Base-by-base conservation (phyloP, 305 asterid genomes). In the Rubia tinctorum region DNA sequence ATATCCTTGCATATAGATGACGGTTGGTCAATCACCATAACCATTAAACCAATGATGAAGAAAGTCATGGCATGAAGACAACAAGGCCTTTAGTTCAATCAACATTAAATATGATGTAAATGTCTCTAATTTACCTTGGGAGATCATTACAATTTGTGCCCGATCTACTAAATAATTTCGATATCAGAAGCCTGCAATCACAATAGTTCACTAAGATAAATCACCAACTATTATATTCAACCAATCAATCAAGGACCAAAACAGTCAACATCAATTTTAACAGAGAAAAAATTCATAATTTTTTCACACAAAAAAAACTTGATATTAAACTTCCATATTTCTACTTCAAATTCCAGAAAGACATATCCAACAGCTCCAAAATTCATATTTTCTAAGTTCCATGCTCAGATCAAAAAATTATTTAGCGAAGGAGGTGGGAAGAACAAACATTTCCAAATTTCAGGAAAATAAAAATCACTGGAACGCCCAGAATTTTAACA, bases 131-230 rank as follows among this genome's bases (percentile, higher is more conserved):
- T 56, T 78, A 95, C 98, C 97, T 88, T 78, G 92, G 90, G 71
- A 88, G 76, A 74, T 80, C 93, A 84, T 91, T 79, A 79, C 98
- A 95, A 81, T 97, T 86, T 68, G 97, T 77, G 86, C 99, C 93
- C 66, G 99, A 91, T 97, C 99, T 93, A 7, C 92, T 83, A 83
- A 95, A 89, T 80, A 89, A 75, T 82, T 91, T 89, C 0, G 88
- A 84, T 72, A 80, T 93, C 99, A 43, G 89, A 95, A 37, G 86
- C 99, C 99, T 93, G 89, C 82, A 78, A 84, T 58, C 59, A 65
- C 66, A 81, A 79, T 39, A 59, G 30, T 72, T 65, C 18, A 43
- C 40, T 64, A 60, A 49, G 60, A 61, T 58, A 15, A 30, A 25
- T 17, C 13, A 13, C 69, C 66, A 11, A 22, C 25, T 34, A 30